Evolutionary conservation across 345 rosid genomes (phyloP).

Genomic region (Zanthoxylum bungeanum): DNA sequence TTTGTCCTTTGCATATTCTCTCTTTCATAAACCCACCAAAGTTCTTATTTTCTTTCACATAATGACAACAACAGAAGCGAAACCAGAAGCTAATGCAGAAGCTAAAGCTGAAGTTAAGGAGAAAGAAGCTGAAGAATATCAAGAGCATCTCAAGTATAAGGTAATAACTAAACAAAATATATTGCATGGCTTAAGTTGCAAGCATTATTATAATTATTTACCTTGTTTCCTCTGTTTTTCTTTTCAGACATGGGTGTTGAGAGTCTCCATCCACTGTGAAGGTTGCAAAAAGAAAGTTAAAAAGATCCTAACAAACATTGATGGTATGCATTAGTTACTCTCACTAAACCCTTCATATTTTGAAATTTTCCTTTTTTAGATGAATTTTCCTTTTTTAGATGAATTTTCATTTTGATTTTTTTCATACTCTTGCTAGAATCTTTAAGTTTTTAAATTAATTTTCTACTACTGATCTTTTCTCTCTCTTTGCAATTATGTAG

Average conservation of each 20-base stretch:
- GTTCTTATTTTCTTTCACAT: too few species aligned
- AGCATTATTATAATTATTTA: too few species aligned
- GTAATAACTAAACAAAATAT: constrained; percentile 24
- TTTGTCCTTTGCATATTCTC: constrained; percentile 8
- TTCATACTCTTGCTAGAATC: background rate
- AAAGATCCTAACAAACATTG: constrained; percentile 59
- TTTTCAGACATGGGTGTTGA: constrained; percentile 52
- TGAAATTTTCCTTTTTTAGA: background rate
- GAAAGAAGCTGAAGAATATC: constrained; percentile 25
- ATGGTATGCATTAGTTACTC: constrained; percentile 41
- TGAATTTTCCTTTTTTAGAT: too few species aligned
- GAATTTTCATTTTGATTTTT: too few species aligned
- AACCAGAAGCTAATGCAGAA: too few species aligned
- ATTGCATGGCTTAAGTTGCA: background rate
- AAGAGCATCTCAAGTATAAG: constrained; percentile 62
- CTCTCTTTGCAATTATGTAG: background rate
- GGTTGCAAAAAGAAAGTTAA: constrained; percentile 83
- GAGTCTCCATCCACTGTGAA: constrained; percentile 81
- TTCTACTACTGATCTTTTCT: background rate
- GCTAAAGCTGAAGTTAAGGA: constrained; percentile 25
- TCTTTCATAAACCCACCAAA: background rate
- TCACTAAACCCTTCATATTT: background rate
- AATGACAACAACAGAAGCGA: constrained; percentile 43
- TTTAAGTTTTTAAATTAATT: background rate
- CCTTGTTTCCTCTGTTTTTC: constrained; percentile 7